Percentiles rank a stretch among this genome's conserved stretches.
These are phyloP conservation scores for Salix brachista DNA, from an alignment of 345 rosid genomes.

Conservation along the genomic window DNA sequence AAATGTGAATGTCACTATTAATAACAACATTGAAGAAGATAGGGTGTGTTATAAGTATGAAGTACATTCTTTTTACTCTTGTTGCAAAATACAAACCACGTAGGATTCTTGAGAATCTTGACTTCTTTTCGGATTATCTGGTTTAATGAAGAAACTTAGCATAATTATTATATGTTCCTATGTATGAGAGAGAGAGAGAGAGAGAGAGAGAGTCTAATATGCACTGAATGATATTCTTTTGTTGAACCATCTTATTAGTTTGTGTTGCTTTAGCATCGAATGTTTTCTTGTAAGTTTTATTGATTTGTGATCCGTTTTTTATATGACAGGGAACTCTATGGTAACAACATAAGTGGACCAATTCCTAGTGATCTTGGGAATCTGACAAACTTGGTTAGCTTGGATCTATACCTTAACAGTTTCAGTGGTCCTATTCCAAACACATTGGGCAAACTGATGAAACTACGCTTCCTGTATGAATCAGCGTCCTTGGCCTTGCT, in stretches of 20 bases:
- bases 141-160: too few species aligned
- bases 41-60: neutral
- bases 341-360: constrained; percentile 37
- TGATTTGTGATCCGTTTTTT: neutral
- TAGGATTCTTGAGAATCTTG: too few species aligned
- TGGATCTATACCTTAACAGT: constrained; percentile 42
- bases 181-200: too few species aligned
- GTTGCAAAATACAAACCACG: neutral
- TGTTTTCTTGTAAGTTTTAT: neutral
- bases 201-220: neutral
- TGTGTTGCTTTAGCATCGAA: neutral
- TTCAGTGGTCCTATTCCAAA: constrained; percentile 38
- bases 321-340: constrained; percentile 34
- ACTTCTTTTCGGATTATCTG: too few species aligned
- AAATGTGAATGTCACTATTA: neutral
- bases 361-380: constrained; percentile 39
- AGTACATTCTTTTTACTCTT: neutral
- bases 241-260: neutral
- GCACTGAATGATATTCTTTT: neutral
- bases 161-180: too few species aligned
- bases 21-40: neutral
- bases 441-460: constrained; percentile 32
- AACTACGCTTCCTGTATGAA: constrained; percentile 36
- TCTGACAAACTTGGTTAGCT: constrained; percentile 39
- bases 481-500: constrained; percentile 6